These are phyloP conservation scores for Polychaeton citri DNA, from an alignment of 2,329 filamentous ascomycete genomes.

Conservation along the genomic window DNA sequence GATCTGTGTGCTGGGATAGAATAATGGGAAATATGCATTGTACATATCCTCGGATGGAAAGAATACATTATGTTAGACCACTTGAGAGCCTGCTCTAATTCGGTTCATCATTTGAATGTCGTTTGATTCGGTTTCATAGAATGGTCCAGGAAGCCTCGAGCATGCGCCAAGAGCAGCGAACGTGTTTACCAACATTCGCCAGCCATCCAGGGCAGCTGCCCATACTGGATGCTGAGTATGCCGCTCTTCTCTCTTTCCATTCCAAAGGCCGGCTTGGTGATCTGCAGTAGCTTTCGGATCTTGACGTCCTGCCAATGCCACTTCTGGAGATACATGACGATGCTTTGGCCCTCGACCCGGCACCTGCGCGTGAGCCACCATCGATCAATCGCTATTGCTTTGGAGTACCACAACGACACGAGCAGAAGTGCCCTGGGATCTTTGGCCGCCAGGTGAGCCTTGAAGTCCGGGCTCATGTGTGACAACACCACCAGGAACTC, in stretches of 20 bases:
- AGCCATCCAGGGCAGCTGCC: too few relatives aligned
- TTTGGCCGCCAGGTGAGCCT: conserved; percentile 33
- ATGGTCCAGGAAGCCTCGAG: too few relatives aligned
- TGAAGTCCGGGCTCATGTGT: conserved; percentile 32
- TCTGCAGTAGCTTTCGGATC: conserved; percentile 6
- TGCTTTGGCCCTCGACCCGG: conserved; percentile 36
- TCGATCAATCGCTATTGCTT: conserved; percentile 29
- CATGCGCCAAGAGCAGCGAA: too few relatives aligned
- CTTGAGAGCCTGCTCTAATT: too few relatives aligned
- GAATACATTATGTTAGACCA: background rate
- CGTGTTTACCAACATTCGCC: too few relatives aligned
- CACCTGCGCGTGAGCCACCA: conserved; percentile 40
- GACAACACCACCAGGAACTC: conserved; percentile 36
- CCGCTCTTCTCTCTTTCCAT: too few relatives aligned
- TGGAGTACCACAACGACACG: conserved; percentile 43
- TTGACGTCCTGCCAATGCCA: conserved; percentile 8
- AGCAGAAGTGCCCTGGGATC: conserved; percentile 42
- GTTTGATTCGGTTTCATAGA: too few relatives aligned
- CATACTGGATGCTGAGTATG: too few relatives aligned
- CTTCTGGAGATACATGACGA: conserved; percentile 30
- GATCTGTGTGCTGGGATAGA: background rate
- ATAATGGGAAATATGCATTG: background rate
- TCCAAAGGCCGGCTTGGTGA: too few relatives aligned
- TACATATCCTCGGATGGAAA: background rate
- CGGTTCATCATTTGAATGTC: too few relatives aligned